Evolutionary conservation across 148 eudicot species (phyloP).

Genomic region (Camellia granthamiana): DNA sequence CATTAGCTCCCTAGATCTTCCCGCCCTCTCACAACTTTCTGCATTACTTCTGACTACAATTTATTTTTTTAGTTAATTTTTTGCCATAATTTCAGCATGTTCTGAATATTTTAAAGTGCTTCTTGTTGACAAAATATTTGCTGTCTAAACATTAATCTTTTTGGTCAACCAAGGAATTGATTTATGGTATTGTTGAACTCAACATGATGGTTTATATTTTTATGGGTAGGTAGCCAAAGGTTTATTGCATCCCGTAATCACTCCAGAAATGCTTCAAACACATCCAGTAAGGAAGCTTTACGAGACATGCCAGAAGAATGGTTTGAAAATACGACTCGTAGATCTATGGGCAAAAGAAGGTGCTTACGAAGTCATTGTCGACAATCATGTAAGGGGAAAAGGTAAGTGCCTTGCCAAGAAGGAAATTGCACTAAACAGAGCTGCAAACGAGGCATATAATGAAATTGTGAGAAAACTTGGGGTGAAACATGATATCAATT

Average conservation of each 20-base stretch:
- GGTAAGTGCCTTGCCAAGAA: constrained; percentile 40
- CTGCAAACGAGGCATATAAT: constrained; percentile 49
- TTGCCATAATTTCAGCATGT: background rate
- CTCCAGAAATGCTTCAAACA: constrained; percentile 40
- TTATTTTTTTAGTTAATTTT: too few relatives aligned
- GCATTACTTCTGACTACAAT: background rate
- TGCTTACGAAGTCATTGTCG: constrained; percentile 32
- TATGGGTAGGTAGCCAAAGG: constrained; percentile 36
- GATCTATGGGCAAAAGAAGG: constrained; percentile 41
- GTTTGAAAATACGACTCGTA: constrained; percentile 28
- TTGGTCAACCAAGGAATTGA: background rate
- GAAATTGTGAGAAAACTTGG: constrained; percentile 27
- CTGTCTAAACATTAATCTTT: background rate
- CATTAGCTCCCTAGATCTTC: background rate
- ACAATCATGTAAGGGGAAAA: constrained; percentile 32
- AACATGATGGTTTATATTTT: background rate
- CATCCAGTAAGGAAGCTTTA: constrained; percentile 46
- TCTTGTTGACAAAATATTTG: background rate
- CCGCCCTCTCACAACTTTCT: background rate
- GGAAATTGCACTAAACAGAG: constrained; percentile 50
- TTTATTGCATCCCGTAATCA: constrained; percentile 47
- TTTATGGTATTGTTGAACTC: background rate
- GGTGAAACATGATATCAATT: constrained; percentile 15
- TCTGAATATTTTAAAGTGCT: background rate
- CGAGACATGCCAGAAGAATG: constrained; percentile 52